phyloP scores from a whole-genome alignment of 768 basidiomycete species.

The Phanerochaete sordida region DNA sequence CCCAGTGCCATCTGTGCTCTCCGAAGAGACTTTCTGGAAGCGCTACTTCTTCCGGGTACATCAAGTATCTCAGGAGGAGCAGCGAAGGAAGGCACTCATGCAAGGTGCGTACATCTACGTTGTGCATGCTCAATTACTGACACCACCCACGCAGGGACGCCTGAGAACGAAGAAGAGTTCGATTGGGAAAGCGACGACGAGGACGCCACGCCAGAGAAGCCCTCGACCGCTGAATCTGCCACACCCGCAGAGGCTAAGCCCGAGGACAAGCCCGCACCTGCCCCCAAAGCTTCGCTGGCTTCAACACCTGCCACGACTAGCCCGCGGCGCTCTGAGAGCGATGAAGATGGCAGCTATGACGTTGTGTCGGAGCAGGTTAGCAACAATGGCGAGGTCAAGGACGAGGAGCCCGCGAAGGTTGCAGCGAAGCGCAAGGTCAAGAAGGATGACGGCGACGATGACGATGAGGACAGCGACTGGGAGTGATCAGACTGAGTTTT shows the following conservation, averaged over 20 bases:
- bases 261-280: not conserved
- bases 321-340: constrained; percentile 24
- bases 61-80: constrained; percentile 78
- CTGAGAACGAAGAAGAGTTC: constrained; percentile 81
- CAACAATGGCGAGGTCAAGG: constrained; percentile 14
- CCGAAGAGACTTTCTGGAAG: constrained; percentile 72
- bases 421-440: not conserved
- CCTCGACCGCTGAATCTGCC: not conserved
- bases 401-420: not conserved
- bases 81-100: constrained; percentile 72
- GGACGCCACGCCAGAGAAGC: constrained; percentile 29
- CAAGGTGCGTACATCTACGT: constrained; percentile 42
- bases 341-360: constrained; percentile 35
- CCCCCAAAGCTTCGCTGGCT: constrained; percentile 5
- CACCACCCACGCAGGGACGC: constrained; percentile 37
- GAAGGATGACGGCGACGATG: constrained; percentile 12
- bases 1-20: constrained; percentile 67
- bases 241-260: constrained; percentile 7
- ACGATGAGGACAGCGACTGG: constrained; percentile 25
- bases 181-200: constrained; percentile 94
- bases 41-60: constrained; percentile 87
- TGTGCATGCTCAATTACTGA: too few species aligned
- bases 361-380: constrained; percentile 32
- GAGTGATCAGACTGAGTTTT: too few species aligned
- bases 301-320: constrained; percentile 23